Base-by-base conservation (phyloP, 2,329 filamentous ascomycete genomes). In the Colletotrichum sp. region DNA sequence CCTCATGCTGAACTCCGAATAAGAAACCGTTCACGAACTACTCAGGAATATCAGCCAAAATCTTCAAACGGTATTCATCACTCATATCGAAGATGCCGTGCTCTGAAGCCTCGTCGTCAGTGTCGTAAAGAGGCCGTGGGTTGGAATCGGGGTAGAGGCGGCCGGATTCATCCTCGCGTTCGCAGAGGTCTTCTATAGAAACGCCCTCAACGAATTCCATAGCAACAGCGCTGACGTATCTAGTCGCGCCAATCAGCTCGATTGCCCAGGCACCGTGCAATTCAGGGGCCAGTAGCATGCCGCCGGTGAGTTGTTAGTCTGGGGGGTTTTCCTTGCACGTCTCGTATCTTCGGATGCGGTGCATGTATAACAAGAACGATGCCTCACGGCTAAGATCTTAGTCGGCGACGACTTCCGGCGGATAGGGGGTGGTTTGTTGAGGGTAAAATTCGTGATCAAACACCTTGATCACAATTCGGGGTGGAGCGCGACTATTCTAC, bases 371-470 rank as follows among this genome's bases (percentile, higher is more conserved):
- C 12, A 64, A 39, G 36, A 1, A 18, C 9, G 0, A 1, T 1
- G 3, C 39, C 8, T n/a, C 8, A 1, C 39, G 39, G 0, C 39
- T 44, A 18, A 44, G 18, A 44, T 44, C 39, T 44, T 44, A 18
- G 9, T 49, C 18, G 6, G n/a, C 44, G 6, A 49, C n/a, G 1
- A 13, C 3, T 13, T 49, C 18, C 0, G 44, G 44, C 6, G 44
- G n/a, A 21, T 49, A 10, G 2, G 18, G 18, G 9, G 18, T 49
- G 0, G 3, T 49, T 0, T 1, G 1, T 49, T 4, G 2, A 1
- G 44, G 44, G 44, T 21, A 49, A 0, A 9, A 49, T 49, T 21
- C 0, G 6, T 49, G 0, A 21, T 49, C 6, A 1, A 21, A 21
- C 18, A n/a, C 18, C 0, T 49, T 49, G 2, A 49, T 49, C 9